A percentile compares a stretch with the other conserved stretches of the same genome.
Conservation (phyloP, 2,329 filamentous ascomycete genomes). For the Fusarium sp. region DNA sequence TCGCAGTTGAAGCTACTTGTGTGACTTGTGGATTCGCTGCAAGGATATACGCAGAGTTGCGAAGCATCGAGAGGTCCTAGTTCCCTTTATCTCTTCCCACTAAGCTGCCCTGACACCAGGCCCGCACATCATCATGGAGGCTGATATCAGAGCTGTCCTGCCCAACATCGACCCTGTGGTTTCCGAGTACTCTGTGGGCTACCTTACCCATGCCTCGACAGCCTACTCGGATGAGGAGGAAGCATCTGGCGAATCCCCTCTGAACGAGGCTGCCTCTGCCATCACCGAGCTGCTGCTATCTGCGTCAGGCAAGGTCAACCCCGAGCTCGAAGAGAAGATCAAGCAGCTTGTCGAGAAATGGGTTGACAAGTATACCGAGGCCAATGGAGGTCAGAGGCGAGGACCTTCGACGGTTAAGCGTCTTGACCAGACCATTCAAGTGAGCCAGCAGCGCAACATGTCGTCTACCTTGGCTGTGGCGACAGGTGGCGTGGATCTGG, state of each 20-base stretch:
- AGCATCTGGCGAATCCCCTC: conserved; percentile 76
- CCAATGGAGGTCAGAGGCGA: conserved; percentile 79
- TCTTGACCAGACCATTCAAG: conserved; percentile 94
- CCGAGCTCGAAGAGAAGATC: conserved; percentile 82
- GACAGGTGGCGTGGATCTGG: conserved; percentile 87
- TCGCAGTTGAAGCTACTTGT: conserved; percentile 10
- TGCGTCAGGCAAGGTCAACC: conserved; percentile 86
- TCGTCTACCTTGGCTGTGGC: conserved; percentile 94
- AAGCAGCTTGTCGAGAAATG: conserved; percentile 90
- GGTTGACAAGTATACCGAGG: conserved; percentile 83
- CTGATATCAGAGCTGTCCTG: conserved; percentile 86
- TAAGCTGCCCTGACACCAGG: not conserved
- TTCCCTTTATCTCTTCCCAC: not conserved
- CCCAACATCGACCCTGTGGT: conserved; percentile 90
- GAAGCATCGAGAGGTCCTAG: not conserved
- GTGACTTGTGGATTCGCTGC: not conserved
- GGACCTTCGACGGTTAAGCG: conserved; percentile 84
- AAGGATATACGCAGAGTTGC: not conserved
- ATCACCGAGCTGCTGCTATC: conserved; percentile 93
- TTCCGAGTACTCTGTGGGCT: conserved; percentile 94
- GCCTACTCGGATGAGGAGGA: conserved; percentile 84
- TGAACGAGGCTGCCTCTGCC: conserved; percentile 85
- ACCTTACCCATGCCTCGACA: conserved; percentile 92
- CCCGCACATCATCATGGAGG: conserved; percentile 75
- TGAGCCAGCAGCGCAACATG: conserved; percentile 94